Conservation (phyloP, 768 basidiomycete genomes). For the Termitomyces sp. region DNA sequence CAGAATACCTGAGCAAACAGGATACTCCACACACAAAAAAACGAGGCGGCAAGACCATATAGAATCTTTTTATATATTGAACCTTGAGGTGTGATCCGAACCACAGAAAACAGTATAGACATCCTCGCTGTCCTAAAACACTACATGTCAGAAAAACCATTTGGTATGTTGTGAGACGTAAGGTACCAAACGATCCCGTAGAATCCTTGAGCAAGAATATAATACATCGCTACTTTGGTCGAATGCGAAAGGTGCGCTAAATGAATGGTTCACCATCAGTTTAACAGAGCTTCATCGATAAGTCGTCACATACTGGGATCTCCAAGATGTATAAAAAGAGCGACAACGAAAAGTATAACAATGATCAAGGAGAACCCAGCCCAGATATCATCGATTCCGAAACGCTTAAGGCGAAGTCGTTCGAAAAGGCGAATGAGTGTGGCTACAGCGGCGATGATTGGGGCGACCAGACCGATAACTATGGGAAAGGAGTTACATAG, state of each 20-base stretch:
- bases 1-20: background rate
- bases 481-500: background rate
- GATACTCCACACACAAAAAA: background rate
- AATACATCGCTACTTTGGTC: background rate
- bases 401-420: background rate
- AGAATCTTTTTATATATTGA: background rate
- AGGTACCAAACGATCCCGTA: background rate
- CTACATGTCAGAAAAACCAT: background rate
- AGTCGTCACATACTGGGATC: background rate
- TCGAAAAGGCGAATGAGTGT: background rate
- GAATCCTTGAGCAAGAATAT: background rate
- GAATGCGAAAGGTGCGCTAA: background rate
- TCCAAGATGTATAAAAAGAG: background rate
- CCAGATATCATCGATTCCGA: background rate
- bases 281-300: background rate
- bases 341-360: background rate
- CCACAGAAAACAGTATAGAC: background rate
- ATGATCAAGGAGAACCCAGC: background rate
- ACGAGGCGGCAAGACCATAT: background rate
- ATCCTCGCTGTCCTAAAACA: background rate
- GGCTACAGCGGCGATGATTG: background rate
- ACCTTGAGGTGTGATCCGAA: background rate
- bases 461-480: background rate
- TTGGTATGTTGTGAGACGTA: background rate
- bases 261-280: background rate